Percentiles rank a stretch among this genome's conserved stretches.
Evolutionary conservation across 441 rosid species (phyloP).

Genomic region (Daphne laureola): DNA sequence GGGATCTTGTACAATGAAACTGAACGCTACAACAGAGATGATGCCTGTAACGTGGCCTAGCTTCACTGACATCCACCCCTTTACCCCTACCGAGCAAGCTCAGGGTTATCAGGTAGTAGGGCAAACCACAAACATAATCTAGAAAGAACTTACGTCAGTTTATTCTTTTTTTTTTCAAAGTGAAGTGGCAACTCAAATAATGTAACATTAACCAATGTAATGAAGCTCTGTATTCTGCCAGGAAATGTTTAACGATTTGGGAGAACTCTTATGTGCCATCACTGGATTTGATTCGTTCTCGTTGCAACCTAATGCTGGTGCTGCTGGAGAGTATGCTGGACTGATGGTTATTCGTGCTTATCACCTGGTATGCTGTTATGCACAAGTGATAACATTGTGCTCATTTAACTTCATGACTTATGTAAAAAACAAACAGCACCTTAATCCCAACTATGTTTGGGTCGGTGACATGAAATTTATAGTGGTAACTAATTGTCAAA

Average conservation of each 20-base stretch:
- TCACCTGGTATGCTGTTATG: constrained; percentile 49
- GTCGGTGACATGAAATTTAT: too few relatives aligned
- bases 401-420: not conserved
- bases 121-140: constrained; percentile 5
- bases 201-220: constrained; percentile 14
- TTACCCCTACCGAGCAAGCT: constrained; percentile 81
- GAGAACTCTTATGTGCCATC: constrained; percentile 67
- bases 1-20: constrained; percentile 96
- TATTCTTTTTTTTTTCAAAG: constrained; percentile 6
- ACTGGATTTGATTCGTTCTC: constrained; percentile 98
- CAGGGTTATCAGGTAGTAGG: constrained; percentile 78
- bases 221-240: constrained; percentile 20
- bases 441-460: too few relatives aligned
- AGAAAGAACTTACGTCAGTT: not conserved
- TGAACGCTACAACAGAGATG: constrained; percentile 96
- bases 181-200: constrained; percentile 13
- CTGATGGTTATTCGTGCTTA: constrained; percentile 98
- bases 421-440: too few relatives aligned
- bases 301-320: constrained; percentile 98
- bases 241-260: constrained; percentile 93
- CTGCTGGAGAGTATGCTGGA: constrained; percentile 95
- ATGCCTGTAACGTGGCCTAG: constrained; percentile 91
- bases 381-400: constrained; percentile 1
- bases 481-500: too few relatives aligned
- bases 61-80: constrained; percentile 87